Percentiles rank a stretch among this genome's conserved stretches.
Evolutionary conservation across 441 rosid species (phyloP).

Genomic region (Gossypium gossypioides): DNA sequence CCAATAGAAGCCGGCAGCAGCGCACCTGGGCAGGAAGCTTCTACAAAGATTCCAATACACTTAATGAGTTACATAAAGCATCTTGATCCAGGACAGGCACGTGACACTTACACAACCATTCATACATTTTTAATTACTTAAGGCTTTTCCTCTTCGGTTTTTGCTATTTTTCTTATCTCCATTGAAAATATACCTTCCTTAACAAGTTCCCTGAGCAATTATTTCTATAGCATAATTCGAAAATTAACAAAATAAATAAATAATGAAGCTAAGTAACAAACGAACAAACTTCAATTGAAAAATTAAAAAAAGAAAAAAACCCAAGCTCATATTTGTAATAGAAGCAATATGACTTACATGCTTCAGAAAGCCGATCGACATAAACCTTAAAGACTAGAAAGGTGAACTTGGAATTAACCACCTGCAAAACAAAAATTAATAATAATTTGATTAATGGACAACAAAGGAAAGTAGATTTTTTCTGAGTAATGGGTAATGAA

Average conservation of each 20-base stretch:
- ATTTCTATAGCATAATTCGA: neutral
- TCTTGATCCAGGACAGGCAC: neutral
- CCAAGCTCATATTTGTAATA: neutral
- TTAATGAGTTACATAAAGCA: neutral
- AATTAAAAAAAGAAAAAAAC: neutral
- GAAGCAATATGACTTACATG: conserved; percentile 1
- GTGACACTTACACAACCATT: neutral
- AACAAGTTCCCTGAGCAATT: neutral
- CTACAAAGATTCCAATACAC: neutral
- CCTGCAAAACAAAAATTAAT: neutral
- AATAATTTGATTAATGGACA: neutral
- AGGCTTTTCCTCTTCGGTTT: neutral
- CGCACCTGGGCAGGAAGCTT: neutral
- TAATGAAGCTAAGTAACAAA: neutral
- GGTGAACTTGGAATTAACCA: neutral
- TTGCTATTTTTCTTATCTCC: neutral
- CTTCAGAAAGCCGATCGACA: neutral
- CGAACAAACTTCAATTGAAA: neutral
- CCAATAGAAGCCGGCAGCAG: neutral
- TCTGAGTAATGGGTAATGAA: neutral
- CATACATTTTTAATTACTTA: too few species aligned
- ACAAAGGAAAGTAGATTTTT: neutral
- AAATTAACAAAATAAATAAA: neutral
- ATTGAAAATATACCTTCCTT: neutral
- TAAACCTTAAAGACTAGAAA: neutral